A percentile compares a stretch with the other conserved stretches of the same genome.
phyloP scores from a whole-genome alignment of 495 filamentous ascomycete species.

The Talaromyces trachyspermus region DNA sequence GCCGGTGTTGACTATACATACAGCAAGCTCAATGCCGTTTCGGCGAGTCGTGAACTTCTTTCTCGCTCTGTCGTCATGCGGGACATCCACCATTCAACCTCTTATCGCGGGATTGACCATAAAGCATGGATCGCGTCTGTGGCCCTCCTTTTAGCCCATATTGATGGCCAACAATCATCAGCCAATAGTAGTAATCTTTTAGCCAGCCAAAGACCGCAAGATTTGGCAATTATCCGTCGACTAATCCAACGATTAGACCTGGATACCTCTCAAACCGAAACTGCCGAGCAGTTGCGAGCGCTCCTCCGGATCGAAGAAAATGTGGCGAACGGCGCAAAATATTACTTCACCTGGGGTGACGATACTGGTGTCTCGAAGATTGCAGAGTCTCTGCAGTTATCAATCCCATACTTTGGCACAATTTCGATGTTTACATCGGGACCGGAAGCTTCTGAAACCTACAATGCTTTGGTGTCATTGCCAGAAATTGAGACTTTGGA shows the following conservation, averaged over 20 bases:
- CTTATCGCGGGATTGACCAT: slow-evolving; percentile 44
- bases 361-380: neutral
- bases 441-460: neutral
- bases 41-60: slow-evolving; percentile 39
- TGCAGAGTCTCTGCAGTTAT: slow-evolving; percentile 10
- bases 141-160: slow-evolving; percentile 36
- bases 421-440: slow-evolving; percentile 23
- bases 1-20: slow-evolving; percentile 28
- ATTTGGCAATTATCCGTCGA: slow-evolving; percentile 15
- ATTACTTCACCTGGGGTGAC: slow-evolving; percentile 27
- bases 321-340: slow-evolving; percentile 21
- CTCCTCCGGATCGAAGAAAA: slow-evolving; percentile 23
- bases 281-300: slow-evolving; percentile 26
- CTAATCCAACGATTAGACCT: slow-evolving; percentile 33
- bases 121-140: slow-evolving; percentile 40
- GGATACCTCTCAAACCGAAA: slow-evolving; percentile 21
- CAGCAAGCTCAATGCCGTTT: slow-evolving; percentile 36
- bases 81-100: slow-evolving; percentile 21
- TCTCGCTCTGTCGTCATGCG: slow-evolving; percentile 31
- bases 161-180: slow-evolving; percentile 24
- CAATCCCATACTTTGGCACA: slow-evolving; percentile 31
- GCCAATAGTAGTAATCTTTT: slow-evolving; percentile 19
- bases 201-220: slow-evolving; percentile 26
- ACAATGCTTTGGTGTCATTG: neutral
- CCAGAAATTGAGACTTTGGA: neutral